Conservation (phyloP, 148 eudicot species). For the Chenopodium formosanum region DNA sequence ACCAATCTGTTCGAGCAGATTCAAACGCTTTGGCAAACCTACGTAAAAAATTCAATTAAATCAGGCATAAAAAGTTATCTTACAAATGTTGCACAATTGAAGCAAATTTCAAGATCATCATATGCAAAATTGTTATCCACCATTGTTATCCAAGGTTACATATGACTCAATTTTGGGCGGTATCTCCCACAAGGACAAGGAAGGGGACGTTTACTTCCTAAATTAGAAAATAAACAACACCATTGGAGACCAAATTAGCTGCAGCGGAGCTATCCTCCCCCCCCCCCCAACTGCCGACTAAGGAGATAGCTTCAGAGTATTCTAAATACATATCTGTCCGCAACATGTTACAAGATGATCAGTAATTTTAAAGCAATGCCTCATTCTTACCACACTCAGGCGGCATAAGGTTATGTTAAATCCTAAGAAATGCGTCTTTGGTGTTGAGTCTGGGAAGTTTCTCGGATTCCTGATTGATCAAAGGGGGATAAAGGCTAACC, state of each 20-base stretch:
- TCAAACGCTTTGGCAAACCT: slow-evolving; percentile 95
- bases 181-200: background rate
- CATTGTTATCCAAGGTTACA: background rate
- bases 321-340: background rate
- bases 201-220: background rate
- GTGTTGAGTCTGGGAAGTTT: too few species aligned
- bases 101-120: background rate
- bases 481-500: too few species aligned
- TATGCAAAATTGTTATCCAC: background rate
- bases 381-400: too few species aligned
- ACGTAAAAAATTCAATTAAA: slow-evolving; percentile 3
- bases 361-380: background rate
- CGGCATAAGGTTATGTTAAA: too few species aligned
- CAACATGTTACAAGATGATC: background rate
- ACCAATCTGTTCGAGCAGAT: slow-evolving; percentile 94
- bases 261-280: background rate
- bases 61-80: background rate
- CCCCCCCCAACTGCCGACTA: background rate
- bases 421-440: too few species aligned
- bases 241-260: background rate
- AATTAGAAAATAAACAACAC: background rate
- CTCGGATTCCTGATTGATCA: too few species aligned
- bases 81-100: background rate
- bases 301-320: background rate
- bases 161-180: background rate